Evolutionary conservation across 345 rosid genomes (phyloP).

Genomic region (Lepidium aucheri): DNA sequence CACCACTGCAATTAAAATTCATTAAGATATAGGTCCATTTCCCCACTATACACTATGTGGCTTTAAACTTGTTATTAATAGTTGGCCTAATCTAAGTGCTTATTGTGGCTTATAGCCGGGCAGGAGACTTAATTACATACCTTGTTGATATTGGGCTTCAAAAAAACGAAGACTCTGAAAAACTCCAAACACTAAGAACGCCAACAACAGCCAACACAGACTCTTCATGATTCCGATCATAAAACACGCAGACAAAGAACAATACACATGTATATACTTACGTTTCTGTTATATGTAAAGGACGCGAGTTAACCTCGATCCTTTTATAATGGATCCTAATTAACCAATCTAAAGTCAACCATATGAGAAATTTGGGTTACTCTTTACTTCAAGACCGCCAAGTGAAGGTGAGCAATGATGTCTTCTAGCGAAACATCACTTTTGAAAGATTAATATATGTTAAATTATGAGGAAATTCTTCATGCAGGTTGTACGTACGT

Average conservation of each 20-base stretch:
- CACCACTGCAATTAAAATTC: too few relatives aligned
- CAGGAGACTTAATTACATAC: background rate
- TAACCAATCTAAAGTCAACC: background rate
- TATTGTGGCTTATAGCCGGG: background rate
- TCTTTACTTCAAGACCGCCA: background rate
- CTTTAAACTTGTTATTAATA: background rate
- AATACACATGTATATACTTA: background rate
- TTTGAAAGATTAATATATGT: background rate
- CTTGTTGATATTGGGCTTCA: constrained; percentile 33
- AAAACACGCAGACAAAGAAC: background rate
- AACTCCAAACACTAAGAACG: background rate
- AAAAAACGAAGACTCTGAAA: background rate
- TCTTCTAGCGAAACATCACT: background rate
- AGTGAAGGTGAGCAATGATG: background rate
- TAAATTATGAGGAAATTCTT: background rate
- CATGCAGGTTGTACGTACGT: background rate
- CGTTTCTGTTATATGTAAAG: background rate
- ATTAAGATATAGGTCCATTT: too few relatives aligned
- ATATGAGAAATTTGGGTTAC: background rate
- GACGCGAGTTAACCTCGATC: background rate
- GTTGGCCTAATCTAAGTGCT: background rate
- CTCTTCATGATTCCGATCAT: constrained; percentile 8
- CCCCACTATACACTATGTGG: too few relatives aligned
- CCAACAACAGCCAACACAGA: background rate
- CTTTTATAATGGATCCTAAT: background rate